A percentile compares a stretch with the other conserved stretches of the same genome.
Evolutionary conservation across 2,329 filamentous ascomycete species (phyloP).

Genomic region (Penicillium vulpinum): DNA sequence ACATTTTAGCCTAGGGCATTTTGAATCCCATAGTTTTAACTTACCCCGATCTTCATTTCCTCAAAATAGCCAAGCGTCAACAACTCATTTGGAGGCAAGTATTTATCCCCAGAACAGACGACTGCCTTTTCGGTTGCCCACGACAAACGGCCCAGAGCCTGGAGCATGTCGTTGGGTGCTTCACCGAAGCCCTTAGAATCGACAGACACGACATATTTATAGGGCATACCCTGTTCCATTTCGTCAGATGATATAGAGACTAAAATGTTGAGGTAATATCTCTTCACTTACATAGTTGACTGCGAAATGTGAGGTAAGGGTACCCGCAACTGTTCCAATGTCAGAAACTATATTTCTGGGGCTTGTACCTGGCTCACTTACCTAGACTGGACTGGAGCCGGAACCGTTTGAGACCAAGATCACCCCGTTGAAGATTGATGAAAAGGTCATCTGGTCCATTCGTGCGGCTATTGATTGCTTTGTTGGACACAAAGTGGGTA

Average conservation of each 20-base stretch:
- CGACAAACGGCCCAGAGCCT: conserved; percentile 51
- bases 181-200: conserved; percentile 45
- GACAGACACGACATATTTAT: conserved; percentile 58
- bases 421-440: conserved; percentile 44
- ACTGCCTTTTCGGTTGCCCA: conserved; percentile 54
- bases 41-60: conserved; percentile 53
- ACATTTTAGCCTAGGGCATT: neutral
- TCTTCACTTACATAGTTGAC: conserved; percentile 48
- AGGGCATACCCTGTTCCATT: conserved; percentile 53
- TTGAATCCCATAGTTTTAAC: conserved; percentile 10
- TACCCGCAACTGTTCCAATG: conserved; percentile 34
- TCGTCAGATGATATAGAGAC: neutral
- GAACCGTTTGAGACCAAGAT: conserved; percentile 51
- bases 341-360: neutral
- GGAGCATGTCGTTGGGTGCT: conserved; percentile 45
- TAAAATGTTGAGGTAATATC: neutral
- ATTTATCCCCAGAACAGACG: conserved; percentile 19
- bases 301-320: conserved; percentile 49
- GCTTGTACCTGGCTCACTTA: conserved; percentile 18
- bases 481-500: conserved; percentile 59
- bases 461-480: conserved; percentile 50
- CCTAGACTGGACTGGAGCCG: conserved; percentile 34
- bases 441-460: conserved; percentile 66
- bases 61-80: conserved; percentile 58
- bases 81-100: conserved; percentile 55